Evolutionary conservation across 75 land plant species (phyloP), one percentile per base, ranked within the genome.

Genomic region (Pinus albicaulis): DNA sequence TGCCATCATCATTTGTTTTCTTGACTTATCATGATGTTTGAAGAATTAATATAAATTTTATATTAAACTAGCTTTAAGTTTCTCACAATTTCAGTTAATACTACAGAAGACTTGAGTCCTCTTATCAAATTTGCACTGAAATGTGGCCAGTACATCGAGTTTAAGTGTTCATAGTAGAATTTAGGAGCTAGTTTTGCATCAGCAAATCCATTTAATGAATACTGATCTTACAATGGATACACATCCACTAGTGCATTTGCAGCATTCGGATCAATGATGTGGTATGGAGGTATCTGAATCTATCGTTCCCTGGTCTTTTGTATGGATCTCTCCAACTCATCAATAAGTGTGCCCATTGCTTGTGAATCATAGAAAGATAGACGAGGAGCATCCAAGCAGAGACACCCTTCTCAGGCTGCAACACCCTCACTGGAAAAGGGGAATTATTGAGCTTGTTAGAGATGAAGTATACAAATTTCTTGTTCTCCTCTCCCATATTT

Each of bases 351-450:
- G 23, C 65, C 75, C 57, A 93, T 91, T 52, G 95, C 89, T 55
- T 89, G 89, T 66, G 93, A 89, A 86, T 94, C 92, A 85, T 87
- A 88, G 74, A 97, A 97, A 26, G 99, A 88, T 76, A 82, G 92
- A 31, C 89, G 93, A 48, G 80, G 84, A 65, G 87, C 86, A 89
- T 97, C 99, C 53, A 82, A 53, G 92, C 98, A 75, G 98, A 97
- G 34, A 97, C 76, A 69, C 99, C 98, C 76, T 92, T 95, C 77
- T 91, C 77, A 63, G 98, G 99, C 56, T 92, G 74, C 79, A 96
- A 85, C 55, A 97, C 80, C 61, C 83, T 76, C 52, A 97, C 81
- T 80, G 82, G 91, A 65, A 89, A 85, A 60, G 86, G 76, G 69
- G 95, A 89, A 53, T 77, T 77, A 60, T 95, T 97, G 74, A 97